A percentile compares a stretch with the other conserved stretches of the same genome.
phyloP scores from a whole-genome alignment of 495 filamentous ascomycete species.

The Tuber borchii region DNA sequence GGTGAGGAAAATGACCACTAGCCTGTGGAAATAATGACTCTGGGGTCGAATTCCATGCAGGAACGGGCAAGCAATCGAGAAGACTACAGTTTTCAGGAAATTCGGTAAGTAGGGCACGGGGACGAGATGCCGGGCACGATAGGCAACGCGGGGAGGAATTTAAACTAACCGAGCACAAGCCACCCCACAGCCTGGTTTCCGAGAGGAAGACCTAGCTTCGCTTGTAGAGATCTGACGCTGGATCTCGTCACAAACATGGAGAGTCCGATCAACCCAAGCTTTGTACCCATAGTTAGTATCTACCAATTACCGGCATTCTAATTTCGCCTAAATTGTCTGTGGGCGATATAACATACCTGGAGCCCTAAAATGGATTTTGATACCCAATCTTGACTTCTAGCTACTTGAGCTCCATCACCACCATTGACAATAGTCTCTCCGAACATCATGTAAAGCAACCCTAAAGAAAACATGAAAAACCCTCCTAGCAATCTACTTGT shows the following conservation, averaged over 20 bases:
- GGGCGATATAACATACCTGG: slow-evolving; percentile 46
- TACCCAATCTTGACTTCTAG: slow-evolving; percentile 25
- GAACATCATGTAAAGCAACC: slow-evolving; percentile 72
- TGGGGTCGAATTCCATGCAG: slow-evolving; percentile 74
- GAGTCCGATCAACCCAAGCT: slow-evolving; percentile 73
- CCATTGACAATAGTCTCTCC: slow-evolving; percentile 59
- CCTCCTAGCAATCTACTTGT: slow-evolving; percentile 63
- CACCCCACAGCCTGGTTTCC: slow-evolving; percentile 88
- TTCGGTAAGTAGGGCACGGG: not conserved
- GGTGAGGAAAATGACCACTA: slow-evolving; percentile 84
- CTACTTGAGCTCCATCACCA: not conserved
- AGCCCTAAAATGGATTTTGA: slow-evolving; percentile 52
- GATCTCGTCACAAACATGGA: slow-evolving; percentile 80
- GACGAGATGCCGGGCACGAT: slow-evolving; percentile 22
- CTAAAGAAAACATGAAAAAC: slow-evolving; percentile 66
- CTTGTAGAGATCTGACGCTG: slow-evolving; percentile 72
- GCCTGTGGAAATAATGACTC: slow-evolving; percentile 80
- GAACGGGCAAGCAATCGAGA: slow-evolving; percentile 73
- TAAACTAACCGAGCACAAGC: slow-evolving; percentile 64
- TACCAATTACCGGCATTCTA: not conserved
- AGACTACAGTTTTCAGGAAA: slow-evolving; percentile 46
- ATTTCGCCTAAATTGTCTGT: not conserved
- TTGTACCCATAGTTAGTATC: slow-evolving; percentile 32
- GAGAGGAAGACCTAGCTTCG: slow-evolving; percentile 75
- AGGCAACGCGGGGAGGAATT: not conserved